Evolutionary conservation across 805 yeast genomes (phyloP), one percentile per base, ranked within the genome.

Genomic region (Lipomyces oligophaga): DNA sequence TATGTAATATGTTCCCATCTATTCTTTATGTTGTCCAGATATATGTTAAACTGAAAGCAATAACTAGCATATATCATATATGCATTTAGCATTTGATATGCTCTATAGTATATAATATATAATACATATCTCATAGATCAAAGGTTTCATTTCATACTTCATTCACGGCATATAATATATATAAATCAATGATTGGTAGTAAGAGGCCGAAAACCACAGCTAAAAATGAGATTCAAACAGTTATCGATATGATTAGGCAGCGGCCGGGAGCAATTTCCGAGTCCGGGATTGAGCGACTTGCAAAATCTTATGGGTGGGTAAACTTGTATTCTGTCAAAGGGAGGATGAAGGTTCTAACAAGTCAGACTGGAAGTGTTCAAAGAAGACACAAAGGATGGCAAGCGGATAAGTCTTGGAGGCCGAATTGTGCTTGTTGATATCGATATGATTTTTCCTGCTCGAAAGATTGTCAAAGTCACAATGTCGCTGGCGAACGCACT

Each of bases 331-430:
- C 4, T 26, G 20, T 11, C 21, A 1, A 11, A 24, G 25, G n/a
- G 5, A 41, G 50, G 7, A 38, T 49, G 20, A 32, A 49, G 60
- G 34, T 60, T 54, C 49, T 52, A 27, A 28, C 41, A 31, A 7
- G 26, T 21, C 27, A 59, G 60, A 6, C 63, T 68, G 16, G 72
- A 68, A 43, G 62, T 67, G 2, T 68, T 67, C 41, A 69, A 67
- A 37, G 72, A 67, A 28, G 43, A 38, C 31, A 47, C 47, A 3
- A 52, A 54, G 6, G 55, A 55, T 24, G 67, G 64, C n/a, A 63
- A 59, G 26, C 56, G 71, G 4, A 54, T 68, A 19, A 63, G 68
- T 20, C 55, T 68, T 3, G 67, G 69, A 2, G 72, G 72, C 3
- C 58, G 67, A 10, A 66, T 67, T 28, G 62, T 67, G 8, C 63